Evolutionary conservation across 2,329 filamentous ascomycete genomes (phyloP).

Genomic region (Periconia sp.): DNA sequence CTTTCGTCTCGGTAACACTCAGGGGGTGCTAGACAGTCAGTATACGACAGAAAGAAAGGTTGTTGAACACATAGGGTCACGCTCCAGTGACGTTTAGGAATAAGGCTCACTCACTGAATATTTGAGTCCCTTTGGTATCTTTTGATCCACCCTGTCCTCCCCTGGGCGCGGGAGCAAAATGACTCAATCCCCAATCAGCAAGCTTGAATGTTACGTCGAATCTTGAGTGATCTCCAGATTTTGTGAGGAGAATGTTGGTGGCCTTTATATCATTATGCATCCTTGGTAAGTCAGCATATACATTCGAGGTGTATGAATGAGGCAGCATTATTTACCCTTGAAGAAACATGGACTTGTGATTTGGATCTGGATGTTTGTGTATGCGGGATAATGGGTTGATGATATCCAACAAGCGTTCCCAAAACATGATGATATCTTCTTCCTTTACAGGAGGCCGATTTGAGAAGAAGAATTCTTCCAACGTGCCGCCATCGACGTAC

Average conservation of each 20-base stretch:
- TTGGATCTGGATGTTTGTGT: conserved; percentile 17
- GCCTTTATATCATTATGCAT: conserved; percentile 50
- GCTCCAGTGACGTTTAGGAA: not conserved
- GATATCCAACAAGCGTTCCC: conserved; percentile 31
- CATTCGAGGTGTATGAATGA: not conserved
- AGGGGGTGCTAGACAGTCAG: conserved; percentile 14
- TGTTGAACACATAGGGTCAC: no score
- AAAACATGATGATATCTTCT: conserved; percentile 33
- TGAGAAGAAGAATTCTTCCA: conserved; percentile 31
- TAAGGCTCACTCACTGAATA: conserved; percentile 34
- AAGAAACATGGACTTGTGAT: not conserved
- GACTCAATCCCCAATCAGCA: conserved; percentile 41
- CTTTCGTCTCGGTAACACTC: conserved; percentile 15
- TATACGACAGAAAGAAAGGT: not conserved
- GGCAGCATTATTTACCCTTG: conserved; percentile 7
- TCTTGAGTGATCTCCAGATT: not conserved
- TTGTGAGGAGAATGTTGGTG: conserved; percentile 43
- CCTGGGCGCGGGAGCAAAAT: conserved; percentile 17
- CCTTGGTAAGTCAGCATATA: conserved; percentile 15
- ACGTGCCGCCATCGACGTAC: conserved; percentile 34
- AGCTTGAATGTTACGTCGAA: conserved; percentile 39
- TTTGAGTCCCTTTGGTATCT: conserved; percentile 35
- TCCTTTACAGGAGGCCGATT: conserved; percentile 22
- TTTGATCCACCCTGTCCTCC: not conserved
- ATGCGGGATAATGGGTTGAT: conserved; percentile 27